A percentile compares a stretch with the other conserved stretches of the same genome.
Conservation (phyloP, 192 early-diverging fungal genomes). For the Backusella tuberculispora region DNA sequence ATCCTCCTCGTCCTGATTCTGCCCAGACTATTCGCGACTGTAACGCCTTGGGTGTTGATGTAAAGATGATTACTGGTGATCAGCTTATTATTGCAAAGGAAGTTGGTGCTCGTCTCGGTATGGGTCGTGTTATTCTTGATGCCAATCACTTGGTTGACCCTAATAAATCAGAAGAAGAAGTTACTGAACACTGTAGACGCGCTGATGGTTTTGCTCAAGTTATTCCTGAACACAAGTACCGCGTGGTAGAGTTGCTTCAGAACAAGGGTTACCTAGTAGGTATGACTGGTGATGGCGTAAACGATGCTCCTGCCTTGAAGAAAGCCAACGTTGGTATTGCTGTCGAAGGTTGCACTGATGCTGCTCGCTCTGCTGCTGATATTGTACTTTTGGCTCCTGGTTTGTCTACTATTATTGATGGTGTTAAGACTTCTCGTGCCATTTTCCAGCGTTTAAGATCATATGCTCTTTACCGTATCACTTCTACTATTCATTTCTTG, state of each 20-base stretch:
- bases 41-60: conserved; percentile 75
- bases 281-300: conserved; percentile 97
- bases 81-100: conserved; percentile 91
- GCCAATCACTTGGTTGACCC: conserved; percentile 74
- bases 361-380: conserved; percentile 89
- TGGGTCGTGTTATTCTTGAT: conserved; percentile 85
- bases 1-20: conserved; percentile 86
- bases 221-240: conserved; percentile 95
- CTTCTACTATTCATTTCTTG: conserved; percentile 94
- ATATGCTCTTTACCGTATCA: conserved; percentile 90
- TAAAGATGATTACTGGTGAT: conserved; percentile 97
- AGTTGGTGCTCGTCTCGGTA: conserved; percentile 82
- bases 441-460: conserved; percentile 93
- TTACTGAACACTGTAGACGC: conserved; percentile 76
- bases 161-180: conserved; percentile 63
- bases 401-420: conserved; percentile 89
- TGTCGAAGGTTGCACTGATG: conserved; percentile 89
- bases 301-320: conserved; percentile 96
- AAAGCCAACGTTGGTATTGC: conserved; percentile 96
- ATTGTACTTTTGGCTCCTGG: conserved; percentile 89
- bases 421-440: conserved; percentile 80
- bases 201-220: conserved; percentile 95
- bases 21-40: conserved; percentile 84
- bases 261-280: conserved; percentile 78
- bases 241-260: conserved; percentile 87